These are phyloP conservation scores for Salix udensis DNA, from an alignment of 345 rosid species.

Conservation along the genomic window DNA sequence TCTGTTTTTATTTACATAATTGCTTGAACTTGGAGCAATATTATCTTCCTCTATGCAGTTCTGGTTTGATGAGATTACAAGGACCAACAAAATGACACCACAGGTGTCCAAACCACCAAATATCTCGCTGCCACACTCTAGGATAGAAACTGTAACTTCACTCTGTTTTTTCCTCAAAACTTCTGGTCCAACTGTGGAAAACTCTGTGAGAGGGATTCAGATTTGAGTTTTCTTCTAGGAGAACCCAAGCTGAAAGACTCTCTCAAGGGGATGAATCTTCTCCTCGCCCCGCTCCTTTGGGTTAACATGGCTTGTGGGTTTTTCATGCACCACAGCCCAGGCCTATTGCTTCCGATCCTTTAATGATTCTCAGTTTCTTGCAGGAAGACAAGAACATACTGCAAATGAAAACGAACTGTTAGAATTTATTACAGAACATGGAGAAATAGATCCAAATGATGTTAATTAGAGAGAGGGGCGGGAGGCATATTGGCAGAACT, in stretches of 20 bases:
- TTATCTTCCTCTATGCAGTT: conserved; percentile 13
- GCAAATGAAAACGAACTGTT: conserved; percentile 25
- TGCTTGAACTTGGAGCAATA: conserved; percentile 26
- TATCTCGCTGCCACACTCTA: conserved; percentile 9
- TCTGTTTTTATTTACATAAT: conserved; percentile 14
- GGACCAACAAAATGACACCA: conserved; percentile 21
- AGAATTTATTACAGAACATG: too few relatives aligned
- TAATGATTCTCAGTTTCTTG: conserved; percentile 82
- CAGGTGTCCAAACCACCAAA: conserved; percentile 24
- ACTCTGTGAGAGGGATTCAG: conserved; percentile 10
- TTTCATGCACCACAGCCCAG: conserved; percentile 54
- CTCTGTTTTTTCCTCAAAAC: conserved; percentile 12
- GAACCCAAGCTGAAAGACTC: conserved; percentile 40
- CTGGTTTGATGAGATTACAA: conserved; percentile 17
- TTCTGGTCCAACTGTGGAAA: conserved; percentile 4
- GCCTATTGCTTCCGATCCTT: conserved; percentile 73
- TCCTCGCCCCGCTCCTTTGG: conserved; percentile 7
- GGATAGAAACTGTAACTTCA: conserved; percentile 13
- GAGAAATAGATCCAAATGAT: not conserved
- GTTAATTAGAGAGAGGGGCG: too few relatives aligned
- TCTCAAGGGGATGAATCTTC: conserved; percentile 1
- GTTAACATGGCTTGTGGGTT: conserved; percentile 2
- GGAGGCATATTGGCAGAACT: not conserved
- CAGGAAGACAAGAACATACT: conserved; percentile 87
- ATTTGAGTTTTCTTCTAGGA: conserved; percentile 28